Evolutionary conservation across 805 yeast genomes (phyloP).

Genomic region (Starmerella kuoi): DNA sequence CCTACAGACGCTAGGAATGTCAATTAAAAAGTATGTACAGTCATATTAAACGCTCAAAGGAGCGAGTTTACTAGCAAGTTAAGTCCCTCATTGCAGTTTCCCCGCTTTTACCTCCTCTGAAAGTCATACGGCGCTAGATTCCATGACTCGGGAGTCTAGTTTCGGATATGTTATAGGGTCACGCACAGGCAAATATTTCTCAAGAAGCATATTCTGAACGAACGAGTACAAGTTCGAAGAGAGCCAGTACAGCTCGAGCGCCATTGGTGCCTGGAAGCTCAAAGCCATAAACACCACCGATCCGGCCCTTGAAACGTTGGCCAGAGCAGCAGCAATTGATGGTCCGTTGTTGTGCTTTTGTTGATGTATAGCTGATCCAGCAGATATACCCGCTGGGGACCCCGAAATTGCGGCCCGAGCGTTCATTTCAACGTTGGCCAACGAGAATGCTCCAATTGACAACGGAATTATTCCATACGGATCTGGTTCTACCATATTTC

Average conservation of each 20-base stretch:
- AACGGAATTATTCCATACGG: slow-evolving; percentile 57
- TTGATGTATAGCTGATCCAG: slow-evolving; percentile 8
- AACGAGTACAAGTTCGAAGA: slow-evolving; percentile 71
- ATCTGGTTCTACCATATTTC: slow-evolving; percentile 49
- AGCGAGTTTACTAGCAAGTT: too few relatives aligned
- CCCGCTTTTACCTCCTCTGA: too few relatives aligned
- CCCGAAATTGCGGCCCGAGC: slow-evolving; percentile 38
- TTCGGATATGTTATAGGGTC: slow-evolving; percentile 35
- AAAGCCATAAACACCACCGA: slow-evolving; percentile 72
- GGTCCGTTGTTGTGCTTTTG: slow-evolving; percentile 21
- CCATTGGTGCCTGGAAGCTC: slow-evolving; percentile 75
- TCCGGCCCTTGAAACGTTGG: slow-evolving; percentile 61
- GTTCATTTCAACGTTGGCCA: slow-evolving; percentile 76
- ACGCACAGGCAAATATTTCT: slow-evolving; percentile 48
- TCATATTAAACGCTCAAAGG: too few relatives aligned
- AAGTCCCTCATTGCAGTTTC: too few relatives aligned
- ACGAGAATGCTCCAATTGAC: slow-evolving; percentile 52
- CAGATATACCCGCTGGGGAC: neutral
- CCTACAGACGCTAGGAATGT: too few relatives aligned
- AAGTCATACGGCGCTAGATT: too few relatives aligned
- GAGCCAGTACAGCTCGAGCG: slow-evolving; percentile 79
- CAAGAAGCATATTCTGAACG: slow-evolving; percentile 60
- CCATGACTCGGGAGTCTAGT: too few relatives aligned
- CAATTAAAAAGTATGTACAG: too few relatives aligned
- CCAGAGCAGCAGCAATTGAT: slow-evolving; percentile 30